Percentiles rank a stretch among this genome's conserved stretches.
These are phyloP conservation scores for Athelia sp. DNA, from an alignment of 1,284 basidiomycete genomes.

Conservation along the genomic window DNA sequence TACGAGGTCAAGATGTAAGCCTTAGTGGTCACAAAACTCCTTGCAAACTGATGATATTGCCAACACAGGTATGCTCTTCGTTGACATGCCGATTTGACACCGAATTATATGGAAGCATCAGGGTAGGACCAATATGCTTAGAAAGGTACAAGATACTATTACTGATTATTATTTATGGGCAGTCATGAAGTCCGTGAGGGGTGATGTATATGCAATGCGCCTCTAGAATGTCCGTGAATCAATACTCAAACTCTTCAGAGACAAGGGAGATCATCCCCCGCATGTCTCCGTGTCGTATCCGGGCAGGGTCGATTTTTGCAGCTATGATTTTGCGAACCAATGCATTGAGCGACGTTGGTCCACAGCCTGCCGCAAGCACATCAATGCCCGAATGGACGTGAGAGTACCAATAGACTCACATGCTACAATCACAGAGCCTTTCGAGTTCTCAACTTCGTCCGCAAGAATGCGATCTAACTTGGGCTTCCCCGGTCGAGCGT, in stretches of 20 bases:
- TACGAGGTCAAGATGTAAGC: conserved; percentile 79
- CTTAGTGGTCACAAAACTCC: no score
- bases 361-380: conserved; percentile 50
- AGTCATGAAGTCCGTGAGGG: no score
- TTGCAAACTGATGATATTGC: no score
- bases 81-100: no score
- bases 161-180: no score
- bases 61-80: no score
- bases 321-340: conserved; percentile 68
- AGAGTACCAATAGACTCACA: conserved; percentile 39
- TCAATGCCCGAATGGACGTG: neutral
- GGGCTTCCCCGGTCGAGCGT: conserved; percentile 72
- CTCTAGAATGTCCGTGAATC: no score
- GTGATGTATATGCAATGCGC: no score
- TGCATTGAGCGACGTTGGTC: conserved; percentile 68
- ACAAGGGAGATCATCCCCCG: conserved; percentile 58
- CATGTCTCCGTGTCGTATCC: conserved; percentile 55
- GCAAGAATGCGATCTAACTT: conserved; percentile 60
- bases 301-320: conserved; percentile 52
- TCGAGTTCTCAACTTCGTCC: conserved; percentile 57
- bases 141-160: no score
- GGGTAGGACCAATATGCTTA: no score
- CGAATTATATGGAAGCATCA: no score
- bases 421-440: conserved; percentile 61
- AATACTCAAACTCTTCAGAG: conserved; percentile 68